These are phyloP conservation scores for Inga leiocalycina DNA, from an alignment of 306 rosid species.

Conservation along the genomic window DNA sequence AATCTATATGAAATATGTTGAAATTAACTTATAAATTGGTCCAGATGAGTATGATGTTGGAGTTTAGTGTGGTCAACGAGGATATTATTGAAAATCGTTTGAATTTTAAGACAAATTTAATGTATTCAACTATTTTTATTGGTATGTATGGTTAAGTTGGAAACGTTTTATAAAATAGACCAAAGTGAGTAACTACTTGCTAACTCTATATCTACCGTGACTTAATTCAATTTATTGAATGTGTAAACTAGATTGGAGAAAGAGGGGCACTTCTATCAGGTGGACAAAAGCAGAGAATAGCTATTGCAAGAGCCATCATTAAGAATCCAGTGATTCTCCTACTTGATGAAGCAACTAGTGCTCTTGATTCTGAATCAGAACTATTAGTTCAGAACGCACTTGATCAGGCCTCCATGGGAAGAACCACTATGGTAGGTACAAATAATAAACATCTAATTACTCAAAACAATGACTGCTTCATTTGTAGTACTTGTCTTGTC, in stretches of 20 bases:
- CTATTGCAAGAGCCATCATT: slow-evolving; percentile 92
- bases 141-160: no score
- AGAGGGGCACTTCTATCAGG: slow-evolving; percentile 91
- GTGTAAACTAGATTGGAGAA: slow-evolving; percentile 70
- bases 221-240: not conserved
- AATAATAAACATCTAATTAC: not conserved
- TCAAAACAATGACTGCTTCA: not conserved
- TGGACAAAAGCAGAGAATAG: slow-evolving; percentile 92
- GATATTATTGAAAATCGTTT: no score
- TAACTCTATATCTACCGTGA: no score
- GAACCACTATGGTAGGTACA: slow-evolving; percentile 82
- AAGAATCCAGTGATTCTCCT: slow-evolving; percentile 86
- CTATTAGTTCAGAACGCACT: slow-evolving; percentile 87
- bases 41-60: accelerated
- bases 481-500: not conserved
- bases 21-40: no score
- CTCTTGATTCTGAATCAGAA: slow-evolving; percentile 96
- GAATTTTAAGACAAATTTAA: no score
- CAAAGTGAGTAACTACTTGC: no score
- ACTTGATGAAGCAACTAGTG: slow-evolving; percentile 98
- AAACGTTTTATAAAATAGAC: no score
- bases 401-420: slow-evolving; percentile 95
- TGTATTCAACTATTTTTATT: no score
- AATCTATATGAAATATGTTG: no score
- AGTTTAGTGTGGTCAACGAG: no score